A percentile compares a stretch with the other conserved stretches of the same genome.
Evolutionary conservation across 2,329 filamentous ascomycete species (phyloP).

Genomic region (Keithomyces neogunnii): DNA sequence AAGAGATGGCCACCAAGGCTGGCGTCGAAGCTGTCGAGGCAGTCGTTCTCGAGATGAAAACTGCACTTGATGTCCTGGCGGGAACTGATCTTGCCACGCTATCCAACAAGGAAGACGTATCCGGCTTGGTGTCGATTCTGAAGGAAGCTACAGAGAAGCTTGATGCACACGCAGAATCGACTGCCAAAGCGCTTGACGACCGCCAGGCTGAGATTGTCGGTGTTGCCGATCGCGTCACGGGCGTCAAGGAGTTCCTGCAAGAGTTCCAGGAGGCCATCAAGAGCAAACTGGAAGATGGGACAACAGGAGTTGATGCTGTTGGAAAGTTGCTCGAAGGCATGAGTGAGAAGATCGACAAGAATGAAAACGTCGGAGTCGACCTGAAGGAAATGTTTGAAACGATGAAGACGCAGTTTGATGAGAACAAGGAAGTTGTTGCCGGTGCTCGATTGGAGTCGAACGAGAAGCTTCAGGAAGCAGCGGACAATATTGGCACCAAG

Average conservation of each 20-base stretch:
- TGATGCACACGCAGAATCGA: conserved; percentile 61
- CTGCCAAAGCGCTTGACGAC: conserved; percentile 72
- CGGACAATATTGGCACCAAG: conserved; percentile 44
- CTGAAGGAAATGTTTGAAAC: conserved; percentile 65
- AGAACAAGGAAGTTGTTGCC: conserved; percentile 70
- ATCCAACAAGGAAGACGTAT: conserved; percentile 67
- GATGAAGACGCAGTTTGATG: conserved; percentile 81
- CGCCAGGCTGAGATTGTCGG: conserved; percentile 76
- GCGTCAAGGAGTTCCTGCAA: conserved; percentile 68
- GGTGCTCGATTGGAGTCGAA: conserved; percentile 77
- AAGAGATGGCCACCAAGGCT: conserved; percentile 65
- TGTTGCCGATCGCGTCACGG: conserved; percentile 68
- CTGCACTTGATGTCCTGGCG: conserved; percentile 63
- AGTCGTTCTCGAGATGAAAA: conserved; percentile 78
- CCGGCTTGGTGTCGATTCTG: conserved; percentile 55
- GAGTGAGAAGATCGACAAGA: conserved; percentile 52
- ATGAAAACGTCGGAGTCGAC: conserved; percentile 49
- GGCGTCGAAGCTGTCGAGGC: conserved; percentile 76
- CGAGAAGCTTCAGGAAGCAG: conserved; percentile 59
- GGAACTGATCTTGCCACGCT: conserved; percentile 62
- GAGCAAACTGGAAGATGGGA: conserved; percentile 67
- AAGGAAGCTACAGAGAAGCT: conserved; percentile 63
- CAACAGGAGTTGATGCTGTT: conserved; percentile 62
- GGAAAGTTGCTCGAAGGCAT: conserved; percentile 61
- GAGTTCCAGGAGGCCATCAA: conserved; percentile 72